Evolutionary conservation across 2,329 filamentous ascomycete genomes (phyloP).

Genomic region (Diaporthe helianthi): DNA sequence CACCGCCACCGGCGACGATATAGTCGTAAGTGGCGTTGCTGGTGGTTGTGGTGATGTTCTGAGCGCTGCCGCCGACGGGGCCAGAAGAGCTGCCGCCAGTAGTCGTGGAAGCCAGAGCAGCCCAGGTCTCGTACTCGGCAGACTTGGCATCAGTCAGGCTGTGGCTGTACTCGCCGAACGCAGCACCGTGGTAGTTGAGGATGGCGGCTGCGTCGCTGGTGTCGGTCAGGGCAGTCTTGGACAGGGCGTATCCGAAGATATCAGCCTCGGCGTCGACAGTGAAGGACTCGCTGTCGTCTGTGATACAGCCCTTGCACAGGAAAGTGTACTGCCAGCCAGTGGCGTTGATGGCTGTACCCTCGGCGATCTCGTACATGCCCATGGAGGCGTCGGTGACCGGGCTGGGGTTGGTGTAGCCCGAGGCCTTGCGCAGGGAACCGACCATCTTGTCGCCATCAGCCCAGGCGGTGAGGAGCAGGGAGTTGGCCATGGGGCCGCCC

Average conservation of each 20-base stretch:
- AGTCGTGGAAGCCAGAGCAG: conserved; percentile 38
- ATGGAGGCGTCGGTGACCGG: conserved; percentile 46
- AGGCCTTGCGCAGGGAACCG: conserved; percentile 37
- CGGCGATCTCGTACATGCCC: conserved; percentile 49
- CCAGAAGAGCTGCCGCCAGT: conserved; percentile 11
- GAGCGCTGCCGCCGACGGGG: conserved; percentile 16
- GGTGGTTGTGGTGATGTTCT: conserved; percentile 39
- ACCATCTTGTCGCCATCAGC: conserved; percentile 48
- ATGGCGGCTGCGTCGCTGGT: conserved; percentile 27
- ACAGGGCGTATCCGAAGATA: conserved; percentile 50
- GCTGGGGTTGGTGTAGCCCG: conserved; percentile 49
- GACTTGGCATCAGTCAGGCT: conserved; percentile 45
- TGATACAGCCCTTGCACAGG: conserved; percentile 51
- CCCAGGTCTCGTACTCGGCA: conserved; percentile 41
- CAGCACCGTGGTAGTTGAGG: conserved; percentile 44
- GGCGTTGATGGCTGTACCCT: conserved; percentile 54
- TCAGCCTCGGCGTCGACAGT: conserved; percentile 37
- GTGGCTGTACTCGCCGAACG: conserved; percentile 48
- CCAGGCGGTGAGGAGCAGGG: conserved; percentile 54
- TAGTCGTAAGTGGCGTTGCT: conserved; percentile 49
- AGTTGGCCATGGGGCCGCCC: conserved; percentile 51
- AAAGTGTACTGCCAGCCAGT: conserved; percentile 58
- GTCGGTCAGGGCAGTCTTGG: conserved; percentile 46
- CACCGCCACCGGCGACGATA: conserved; percentile 49
- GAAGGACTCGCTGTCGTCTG: conserved; percentile 40